Conservation (phyloP, 2,329 filamentous ascomycete species). For the Xylaria polymorpha region DNA sequence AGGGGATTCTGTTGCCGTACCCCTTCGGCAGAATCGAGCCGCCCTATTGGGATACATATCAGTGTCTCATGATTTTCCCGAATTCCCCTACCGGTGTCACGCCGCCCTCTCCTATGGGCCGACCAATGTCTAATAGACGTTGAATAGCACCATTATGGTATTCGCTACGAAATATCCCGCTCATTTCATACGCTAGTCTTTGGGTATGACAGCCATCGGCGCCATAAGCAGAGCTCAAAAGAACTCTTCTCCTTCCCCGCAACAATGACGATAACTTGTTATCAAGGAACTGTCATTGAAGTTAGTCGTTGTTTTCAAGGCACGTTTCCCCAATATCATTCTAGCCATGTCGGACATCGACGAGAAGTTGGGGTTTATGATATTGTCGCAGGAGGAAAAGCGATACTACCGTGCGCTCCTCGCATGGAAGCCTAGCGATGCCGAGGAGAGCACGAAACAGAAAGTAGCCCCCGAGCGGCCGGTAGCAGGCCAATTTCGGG, state of each 20-base stretch:
- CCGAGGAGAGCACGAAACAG: slow-evolving; percentile 41
- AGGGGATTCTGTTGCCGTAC: slow-evolving; percentile 33
- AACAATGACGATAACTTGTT: slow-evolving; percentile 14
- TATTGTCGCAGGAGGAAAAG: slow-evolving; percentile 56
- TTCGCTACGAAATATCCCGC: slow-evolving; percentile 34
- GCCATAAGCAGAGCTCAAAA: slow-evolving; percentile 14
- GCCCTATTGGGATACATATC: slow-evolving; percentile 41
- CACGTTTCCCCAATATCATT: background rate
- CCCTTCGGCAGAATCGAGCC: slow-evolving; percentile 38
- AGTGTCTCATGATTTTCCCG: slow-evolving; percentile 40
- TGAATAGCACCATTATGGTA: slow-evolving; percentile 30
- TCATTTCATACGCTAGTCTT: slow-evolving; percentile 24
- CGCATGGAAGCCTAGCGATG: slow-evolving; percentile 52
- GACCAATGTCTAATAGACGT: slow-evolving; percentile 27
- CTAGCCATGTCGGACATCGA: slow-evolving; percentile 26
- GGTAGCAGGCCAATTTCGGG: slow-evolving; percentile 52
- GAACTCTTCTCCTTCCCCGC: background rate
- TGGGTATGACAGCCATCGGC: slow-evolving; percentile 15
- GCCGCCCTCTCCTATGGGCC: slow-evolving; percentile 25
- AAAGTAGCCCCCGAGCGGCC: slow-evolving; percentile 36
- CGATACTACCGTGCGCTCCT: slow-evolving; percentile 56
- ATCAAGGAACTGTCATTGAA: background rate
- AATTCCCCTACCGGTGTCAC: slow-evolving; percentile 42
- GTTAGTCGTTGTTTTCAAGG: background rate
- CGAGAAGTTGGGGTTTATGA: slow-evolving; percentile 43